Evolutionary conservation across 1,139 yeast genomes (phyloP), one percentile per base, ranked within the genome.

Genomic region (Keqinozyma sinolaborantium): DNA sequence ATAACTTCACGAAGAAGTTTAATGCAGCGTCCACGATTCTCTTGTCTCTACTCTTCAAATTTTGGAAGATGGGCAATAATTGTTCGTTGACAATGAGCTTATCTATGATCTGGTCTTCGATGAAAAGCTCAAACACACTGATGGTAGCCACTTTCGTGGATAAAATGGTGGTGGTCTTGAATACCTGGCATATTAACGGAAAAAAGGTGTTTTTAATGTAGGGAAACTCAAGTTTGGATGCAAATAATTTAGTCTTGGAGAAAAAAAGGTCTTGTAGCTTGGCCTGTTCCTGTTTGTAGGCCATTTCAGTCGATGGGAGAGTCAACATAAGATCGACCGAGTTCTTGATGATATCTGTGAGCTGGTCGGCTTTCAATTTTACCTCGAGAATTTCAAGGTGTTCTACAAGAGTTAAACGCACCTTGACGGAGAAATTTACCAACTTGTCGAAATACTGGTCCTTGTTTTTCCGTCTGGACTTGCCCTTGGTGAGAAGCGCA

Each of bases 91-190:
- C 77, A 4, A 85, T 76, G 32, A 77, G 71, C 45, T 77, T 80
- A 48, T 92, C 96, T 30, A 90, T 68, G 2, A 78, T 73, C 41
- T 77, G 77, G 34, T 58, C 48, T 10, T 70, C 72, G 10, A 86
- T 72, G 48, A 88, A 61, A 29, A 62, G 58, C 15, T 73, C 71
- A 46, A 92, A 81, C 1, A 85, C 70, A 18, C 69, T 63, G n/a
- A 88, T 67, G 2, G 95, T 76, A 10, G 79, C 70, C 21, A 82
- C 64, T 47, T 92, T 88, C 19, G 90, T 84, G 3, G 85, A 78
- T 25, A 88, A 61, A 25, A 92, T 77, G 0, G 94, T 84, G 0
- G 97, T 90, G 28, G 87, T 83, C 25, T 86, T 76, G 56, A 88
- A 90, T 3, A 86, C 74, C 26, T 72, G 73, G 25, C 87, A 75